Conservation (phyloP, 768 basidiomycete species). For the Suillus americanus region DNA sequence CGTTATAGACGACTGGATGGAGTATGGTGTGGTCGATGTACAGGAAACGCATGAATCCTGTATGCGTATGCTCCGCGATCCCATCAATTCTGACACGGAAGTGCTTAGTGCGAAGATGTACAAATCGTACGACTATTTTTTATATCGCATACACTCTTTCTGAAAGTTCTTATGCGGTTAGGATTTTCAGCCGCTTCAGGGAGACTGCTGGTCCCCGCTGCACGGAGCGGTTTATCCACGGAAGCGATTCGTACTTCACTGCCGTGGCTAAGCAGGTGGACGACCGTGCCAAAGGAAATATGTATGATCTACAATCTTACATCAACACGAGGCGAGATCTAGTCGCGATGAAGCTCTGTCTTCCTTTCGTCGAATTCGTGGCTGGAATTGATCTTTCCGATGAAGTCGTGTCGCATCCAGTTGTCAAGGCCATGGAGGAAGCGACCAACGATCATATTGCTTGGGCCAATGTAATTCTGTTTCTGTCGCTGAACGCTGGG, state of each 20-base stretch:
- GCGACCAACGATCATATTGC: constrained; percentile 51
- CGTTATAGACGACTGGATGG: constrained; percentile 42
- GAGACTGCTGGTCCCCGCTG: constrained; percentile 38
- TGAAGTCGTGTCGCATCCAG: constrained; percentile 49
- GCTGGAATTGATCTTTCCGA: constrained; percentile 51
- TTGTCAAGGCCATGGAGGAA: constrained; percentile 44
- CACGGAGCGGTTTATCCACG: constrained; percentile 39
- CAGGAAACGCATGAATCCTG: constrained; percentile 28
- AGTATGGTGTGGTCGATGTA: constrained; percentile 28
- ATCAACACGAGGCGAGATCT: constrained; percentile 52
- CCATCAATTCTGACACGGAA: constrained; percentile 24
- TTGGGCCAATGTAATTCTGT: constrained; percentile 40
- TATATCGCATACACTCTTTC: background rate
- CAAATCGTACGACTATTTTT: constrained; percentile 30
- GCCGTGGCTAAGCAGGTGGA: constrained; percentile 42
- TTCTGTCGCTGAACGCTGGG: background rate
- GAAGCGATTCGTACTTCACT: constrained; percentile 38
- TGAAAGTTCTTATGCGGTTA: constrained; percentile 11
- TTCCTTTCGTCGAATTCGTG: constrained; percentile 55
- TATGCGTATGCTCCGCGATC: constrained; percentile 26
- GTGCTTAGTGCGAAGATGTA: constrained; percentile 29
- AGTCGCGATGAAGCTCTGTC: constrained; percentile 49
- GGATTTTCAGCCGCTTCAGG: constrained; percentile 38
- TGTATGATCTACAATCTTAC: constrained; percentile 52
- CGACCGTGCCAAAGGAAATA: constrained; percentile 35